phyloP scores from a whole-genome alignment of 805 yeast species.

The Wickerhamiella hasegawae region DNA sequence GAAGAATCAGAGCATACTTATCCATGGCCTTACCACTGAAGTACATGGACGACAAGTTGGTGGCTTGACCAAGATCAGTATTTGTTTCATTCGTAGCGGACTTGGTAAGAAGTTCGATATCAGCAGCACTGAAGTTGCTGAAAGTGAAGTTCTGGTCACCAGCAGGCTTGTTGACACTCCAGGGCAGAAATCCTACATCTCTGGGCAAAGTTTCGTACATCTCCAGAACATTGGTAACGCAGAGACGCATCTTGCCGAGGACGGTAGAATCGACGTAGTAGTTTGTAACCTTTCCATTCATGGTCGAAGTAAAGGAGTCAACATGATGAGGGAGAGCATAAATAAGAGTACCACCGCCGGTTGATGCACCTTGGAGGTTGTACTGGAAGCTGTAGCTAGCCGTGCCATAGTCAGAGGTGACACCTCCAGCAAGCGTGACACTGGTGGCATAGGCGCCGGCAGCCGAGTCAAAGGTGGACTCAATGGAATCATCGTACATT shows the following conservation, averaged over 20 bases:
- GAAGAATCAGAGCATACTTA: conserved; percentile 75
- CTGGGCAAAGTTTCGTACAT: conserved; percentile 28
- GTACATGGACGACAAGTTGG: conserved; percentile 73
- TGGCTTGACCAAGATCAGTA: conserved; percentile 34
- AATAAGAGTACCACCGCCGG: conserved; percentile 28
- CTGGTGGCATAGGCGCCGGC: conserved; percentile 54
- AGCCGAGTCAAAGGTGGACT: conserved; percentile 36
- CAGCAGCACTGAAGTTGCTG: conserved; percentile 26
- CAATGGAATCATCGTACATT: conserved; percentile 23
- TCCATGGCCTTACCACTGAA: conserved; percentile 77
- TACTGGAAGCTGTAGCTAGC: conserved; percentile 36
- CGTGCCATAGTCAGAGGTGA: conserved; percentile 20
- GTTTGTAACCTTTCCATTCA: conserved; percentile 20
- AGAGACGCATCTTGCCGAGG: conserved; percentile 26
- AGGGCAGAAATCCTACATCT: conserved; percentile 38
- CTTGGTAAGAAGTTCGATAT: conserved; percentile 25
- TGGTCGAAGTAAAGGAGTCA: conserved; percentile 26
- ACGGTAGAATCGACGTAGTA: conserved; percentile 32
- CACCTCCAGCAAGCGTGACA: conserved; percentile 33
- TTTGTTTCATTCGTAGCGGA: conserved; percentile 37
- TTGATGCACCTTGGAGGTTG: conserved; percentile 34
- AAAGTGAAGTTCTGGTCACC: conserved; percentile 23
- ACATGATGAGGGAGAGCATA: conserved; percentile 61
- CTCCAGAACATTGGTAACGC: conserved; percentile 20
- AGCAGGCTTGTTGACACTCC: conserved; percentile 26